These are phyloP conservation scores for Turnera subulata DNA, from an alignment of 345 rosid species.

Conservation along the genomic window DNA sequence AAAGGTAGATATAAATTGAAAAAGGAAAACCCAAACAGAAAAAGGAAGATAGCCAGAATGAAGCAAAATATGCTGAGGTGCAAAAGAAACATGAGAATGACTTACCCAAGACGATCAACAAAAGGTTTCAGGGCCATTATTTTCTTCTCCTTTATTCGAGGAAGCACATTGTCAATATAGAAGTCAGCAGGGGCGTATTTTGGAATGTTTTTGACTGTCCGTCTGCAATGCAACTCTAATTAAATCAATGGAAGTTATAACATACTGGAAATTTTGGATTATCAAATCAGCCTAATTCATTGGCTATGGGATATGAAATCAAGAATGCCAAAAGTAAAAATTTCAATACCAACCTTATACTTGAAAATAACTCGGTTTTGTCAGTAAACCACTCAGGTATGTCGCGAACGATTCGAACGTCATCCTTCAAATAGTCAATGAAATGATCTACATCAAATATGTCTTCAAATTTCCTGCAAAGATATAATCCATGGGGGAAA, in stretches of 20 bases:
- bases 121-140: conserved; percentile 98
- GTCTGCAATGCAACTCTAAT: conserved; percentile 35
- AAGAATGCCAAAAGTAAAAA: background rate
- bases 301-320: background rate
- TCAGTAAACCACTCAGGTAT: conserved; percentile 98
- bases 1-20: conserved; percentile 4
- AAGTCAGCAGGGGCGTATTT: conserved; percentile 98
- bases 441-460: conserved; percentile 96
- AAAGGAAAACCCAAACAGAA: conserved; percentile 7
- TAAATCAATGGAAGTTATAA: conserved; percentile 16
- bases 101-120: conserved; percentile 98
- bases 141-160: conserved; percentile 97
- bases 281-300: background rate
- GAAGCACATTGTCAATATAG: conserved; percentile 96
- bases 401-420: conserved; percentile 85
- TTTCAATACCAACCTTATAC: conserved; percentile 63
- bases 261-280: background rate
- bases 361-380: conserved; percentile 83
- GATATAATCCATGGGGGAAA: background rate
- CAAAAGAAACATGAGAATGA: conserved; percentile 1
- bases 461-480: conserved; percentile 88
- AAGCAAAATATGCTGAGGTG: conserved; percentile 9
- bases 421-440: conserved; percentile 90
- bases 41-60: background rate
- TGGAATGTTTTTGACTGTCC: conserved; percentile 98